These are phyloP conservation scores for Rhizopus arrhizus DNA, from an alignment of 371 early-diverging fungal genomes.

Conservation along the genomic window DNA sequence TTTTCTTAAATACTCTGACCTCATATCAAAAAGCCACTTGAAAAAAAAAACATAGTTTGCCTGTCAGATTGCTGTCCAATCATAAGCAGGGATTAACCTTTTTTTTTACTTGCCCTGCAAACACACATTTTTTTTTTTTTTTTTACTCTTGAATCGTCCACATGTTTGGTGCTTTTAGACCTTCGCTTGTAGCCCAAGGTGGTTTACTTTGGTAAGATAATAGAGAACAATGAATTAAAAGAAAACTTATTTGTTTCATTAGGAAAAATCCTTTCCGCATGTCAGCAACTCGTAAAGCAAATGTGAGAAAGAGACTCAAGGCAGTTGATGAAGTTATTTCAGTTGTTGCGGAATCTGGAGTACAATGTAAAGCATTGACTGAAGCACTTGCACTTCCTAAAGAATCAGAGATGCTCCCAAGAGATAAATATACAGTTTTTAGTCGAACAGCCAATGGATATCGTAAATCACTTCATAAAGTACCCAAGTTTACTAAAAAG, in stretches of 20 bases:
- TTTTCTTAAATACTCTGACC: too few relatives aligned
- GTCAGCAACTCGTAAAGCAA: constrained; percentile 91
- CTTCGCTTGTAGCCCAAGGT: constrained; percentile 66
- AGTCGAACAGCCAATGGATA: constrained; percentile 78
- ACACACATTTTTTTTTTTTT: too few relatives aligned
- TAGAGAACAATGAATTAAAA: neutral
- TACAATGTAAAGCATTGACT: constrained; percentile 85
- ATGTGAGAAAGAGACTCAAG: constrained; percentile 89
- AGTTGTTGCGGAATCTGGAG: constrained; percentile 81
- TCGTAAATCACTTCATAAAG: constrained; percentile 93
- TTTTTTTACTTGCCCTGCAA: too few relatives aligned
- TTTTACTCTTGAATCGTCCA: too few relatives aligned
- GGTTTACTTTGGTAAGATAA: constrained; percentile 69
- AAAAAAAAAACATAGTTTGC: too few relatives aligned
- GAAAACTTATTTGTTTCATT: neutral
- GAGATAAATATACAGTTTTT: constrained; percentile 93
- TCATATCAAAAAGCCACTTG: too few relatives aligned
- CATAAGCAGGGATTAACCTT: too few relatives aligned
- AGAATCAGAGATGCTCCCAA: constrained; percentile 82
- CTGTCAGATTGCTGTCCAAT: too few relatives aligned
- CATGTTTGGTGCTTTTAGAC: constrained; percentile 82
- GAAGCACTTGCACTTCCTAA: constrained; percentile 74
- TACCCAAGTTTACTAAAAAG: constrained; percentile 92
- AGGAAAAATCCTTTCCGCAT: constrained; percentile 83
- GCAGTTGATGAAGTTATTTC: constrained; percentile 90